Evolutionary conservation across 2,329 filamentous ascomycete species (phyloP).

Genomic region (Cladophialophora carrionii): DNA sequence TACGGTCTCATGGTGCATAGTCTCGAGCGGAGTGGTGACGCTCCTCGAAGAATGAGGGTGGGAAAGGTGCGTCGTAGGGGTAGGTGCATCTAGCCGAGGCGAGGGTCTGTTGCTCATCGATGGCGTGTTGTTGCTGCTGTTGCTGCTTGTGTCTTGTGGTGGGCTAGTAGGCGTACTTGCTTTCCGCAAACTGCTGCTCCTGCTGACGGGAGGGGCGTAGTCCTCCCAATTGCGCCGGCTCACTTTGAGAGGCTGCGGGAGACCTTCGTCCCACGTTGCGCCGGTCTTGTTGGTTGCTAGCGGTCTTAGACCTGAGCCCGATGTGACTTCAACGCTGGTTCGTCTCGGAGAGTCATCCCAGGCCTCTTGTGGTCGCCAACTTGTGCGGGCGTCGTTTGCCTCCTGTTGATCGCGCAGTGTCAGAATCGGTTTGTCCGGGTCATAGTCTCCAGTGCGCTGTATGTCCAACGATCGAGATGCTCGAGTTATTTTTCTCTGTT

Average conservation of each 20-base stretch:
- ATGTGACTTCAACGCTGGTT: constrained; percentile 31
- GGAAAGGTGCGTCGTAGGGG: constrained; percentile 2
- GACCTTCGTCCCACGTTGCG: constrained; percentile 36
- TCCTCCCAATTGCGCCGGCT: constrained; percentile 35
- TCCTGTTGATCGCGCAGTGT: constrained; percentile 38
- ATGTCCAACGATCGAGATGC: constrained; percentile 36
- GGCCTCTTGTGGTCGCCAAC: constrained; percentile 37
- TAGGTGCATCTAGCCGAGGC: constrained; percentile 19
- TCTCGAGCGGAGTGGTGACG: constrained; percentile 22
- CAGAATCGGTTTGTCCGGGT: constrained; percentile 32
- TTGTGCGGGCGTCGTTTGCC: constrained; percentile 36
- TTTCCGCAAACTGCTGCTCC: constrained; percentile 27
- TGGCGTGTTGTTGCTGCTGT: constrained; percentile 23
- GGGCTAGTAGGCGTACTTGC: constrained; percentile 14
- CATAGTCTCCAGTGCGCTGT: constrained; percentile 32
- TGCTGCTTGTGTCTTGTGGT: constrained; percentile 11
- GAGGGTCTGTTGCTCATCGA: constrained; percentile 18
- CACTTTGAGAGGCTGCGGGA: constrained; percentile 34
- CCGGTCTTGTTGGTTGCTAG: constrained; percentile 32
- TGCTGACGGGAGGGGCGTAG: constrained; percentile 27
- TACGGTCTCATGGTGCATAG: constrained; percentile 15
- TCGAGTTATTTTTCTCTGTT: constrained; percentile 33
- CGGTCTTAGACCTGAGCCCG: constrained; percentile 27
- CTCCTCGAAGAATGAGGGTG: constrained; percentile 25
- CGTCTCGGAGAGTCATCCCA: constrained; percentile 30